Evolutionary conservation across 495 filamentous ascomycete species (phyloP), one percentile per base, ranked within the genome.

Genomic region (Cercophora newfieldiana): DNA sequence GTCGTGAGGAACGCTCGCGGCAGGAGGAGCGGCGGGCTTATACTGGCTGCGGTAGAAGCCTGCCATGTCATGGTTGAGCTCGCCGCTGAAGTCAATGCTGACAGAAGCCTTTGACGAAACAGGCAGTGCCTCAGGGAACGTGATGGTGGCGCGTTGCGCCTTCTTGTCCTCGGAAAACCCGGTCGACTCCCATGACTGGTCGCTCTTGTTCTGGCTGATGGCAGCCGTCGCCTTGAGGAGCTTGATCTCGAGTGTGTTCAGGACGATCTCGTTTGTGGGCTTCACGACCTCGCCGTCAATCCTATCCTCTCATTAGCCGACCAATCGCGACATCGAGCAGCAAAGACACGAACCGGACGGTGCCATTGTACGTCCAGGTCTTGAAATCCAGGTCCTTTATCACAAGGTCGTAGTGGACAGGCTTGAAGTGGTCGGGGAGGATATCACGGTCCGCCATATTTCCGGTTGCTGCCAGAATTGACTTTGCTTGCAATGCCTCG

Each of bases 21-120:
- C 83, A 0, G 90, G 83, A 14, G 88, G 78, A 18, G 83, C 90
- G 19, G 83, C 80, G 8, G 95, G 91, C 81, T 92, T 97, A 75
- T 97, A 99, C 79, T 92, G 92, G 64, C 90, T 93, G 64, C 95
- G 90, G 77, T 97, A 97, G 82, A 99, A 98, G 24, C 95, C 95
- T 47, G 91, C 90, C 93, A 98, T 97, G 68, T 90, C 88, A 72
- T 94, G 91, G 82, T 97, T 99, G 79, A 98, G 90, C 31, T 82
- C 88, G 37, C 95, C 95, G 22, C 88, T 84, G 77, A 96, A 99
- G 16, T 89, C 83, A 74, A 98, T 87, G 19, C 82, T 81, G 33
- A 97, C 78, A 3, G 85, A 71, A 44, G 87, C 86, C 63, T 91
- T 86, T 31, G 82, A 71, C 19, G 85, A 79, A 7, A 83, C 80